Evolutionary conservation across 495 filamentous ascomycete genomes (phyloP).

Genomic region (Daldinia decipiens): DNA sequence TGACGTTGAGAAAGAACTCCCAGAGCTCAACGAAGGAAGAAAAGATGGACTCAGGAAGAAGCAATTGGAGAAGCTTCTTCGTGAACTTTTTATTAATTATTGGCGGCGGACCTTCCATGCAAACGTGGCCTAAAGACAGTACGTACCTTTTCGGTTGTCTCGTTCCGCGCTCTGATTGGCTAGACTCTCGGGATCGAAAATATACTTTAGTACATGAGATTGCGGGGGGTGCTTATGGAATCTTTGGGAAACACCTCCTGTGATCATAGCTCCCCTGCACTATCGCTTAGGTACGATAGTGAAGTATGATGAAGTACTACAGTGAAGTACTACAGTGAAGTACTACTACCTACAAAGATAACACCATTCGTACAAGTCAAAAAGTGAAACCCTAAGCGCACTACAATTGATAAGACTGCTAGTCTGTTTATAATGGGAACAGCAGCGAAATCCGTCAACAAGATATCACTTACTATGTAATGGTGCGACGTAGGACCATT

Average conservation of each 20-base stretch:
- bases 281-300: too few relatives aligned
- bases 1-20: constrained; percentile 50
- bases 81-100: constrained; percentile 48
- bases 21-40: constrained; percentile 55
- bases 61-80: constrained; percentile 35
- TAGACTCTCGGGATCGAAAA: constrained; percentile 24
- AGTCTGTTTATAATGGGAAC: constrained; percentile 7
- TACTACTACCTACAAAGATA: background rate
- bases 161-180: constrained; percentile 38
- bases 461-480: constrained; percentile 16
- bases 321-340: too few relatives aligned
- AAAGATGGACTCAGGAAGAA: constrained; percentile 40
- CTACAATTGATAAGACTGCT: background rate
- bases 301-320: too few relatives aligned
- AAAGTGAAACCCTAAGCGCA: background rate
- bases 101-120: constrained; percentile 40
- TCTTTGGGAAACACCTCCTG: constrained; percentile 23
- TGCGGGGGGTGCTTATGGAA: constrained; percentile 42
- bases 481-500: constrained; percentile 25
- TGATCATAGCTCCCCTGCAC: background rate
- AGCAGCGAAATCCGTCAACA: constrained; percentile 37
- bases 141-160: constrained; percentile 39
- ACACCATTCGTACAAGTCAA: too few relatives aligned
- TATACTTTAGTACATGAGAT: constrained; percentile 24
- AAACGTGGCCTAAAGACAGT: constrained; percentile 46